Conservation (phyloP, 2,329 filamentous ascomycete species). For the Alternaria hordeiaustralica region DNA sequence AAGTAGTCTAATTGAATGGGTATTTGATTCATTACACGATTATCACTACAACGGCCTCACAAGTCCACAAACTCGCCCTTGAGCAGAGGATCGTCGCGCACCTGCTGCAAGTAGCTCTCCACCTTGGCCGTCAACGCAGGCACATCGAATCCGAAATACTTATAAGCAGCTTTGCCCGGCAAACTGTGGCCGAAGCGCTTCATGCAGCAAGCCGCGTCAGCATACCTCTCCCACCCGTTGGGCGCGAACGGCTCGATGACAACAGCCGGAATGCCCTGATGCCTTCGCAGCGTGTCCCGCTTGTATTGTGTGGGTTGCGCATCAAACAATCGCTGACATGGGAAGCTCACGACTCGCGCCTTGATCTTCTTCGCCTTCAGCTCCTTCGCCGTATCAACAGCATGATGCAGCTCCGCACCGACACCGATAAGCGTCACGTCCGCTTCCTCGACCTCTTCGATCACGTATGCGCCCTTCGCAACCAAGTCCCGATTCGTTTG, state of each 20-base stretch:
- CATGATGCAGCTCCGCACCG: constrained; percentile 59
- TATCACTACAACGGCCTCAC: constrained; percentile 7
- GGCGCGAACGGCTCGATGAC: constrained; percentile 67
- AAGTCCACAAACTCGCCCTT: constrained; percentile 43
- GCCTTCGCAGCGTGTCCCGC: constrained; percentile 54
- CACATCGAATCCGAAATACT: constrained; percentile 58
- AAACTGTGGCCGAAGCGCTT: constrained; percentile 63
- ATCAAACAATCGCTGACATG: constrained; percentile 59
- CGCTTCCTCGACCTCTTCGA: constrained; percentile 49
- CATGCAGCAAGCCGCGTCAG: constrained; percentile 63
- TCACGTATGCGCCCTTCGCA: constrained; percentile 55
- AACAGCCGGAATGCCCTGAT: constrained; percentile 55
- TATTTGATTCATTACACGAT: fast-evolving
- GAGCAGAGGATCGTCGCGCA: constrained; percentile 45
- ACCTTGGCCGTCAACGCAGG: constrained; percentile 52
- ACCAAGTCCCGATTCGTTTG: constrained; percentile 51
- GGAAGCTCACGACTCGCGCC: constrained; percentile 58
- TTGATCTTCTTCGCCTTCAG: constrained; percentile 51
- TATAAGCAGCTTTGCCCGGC: constrained; percentile 62
- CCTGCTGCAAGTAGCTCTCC: constrained; percentile 43
- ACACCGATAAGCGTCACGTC: constrained; percentile 53
- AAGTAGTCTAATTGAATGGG: background rate
- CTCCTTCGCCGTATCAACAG: constrained; percentile 51
- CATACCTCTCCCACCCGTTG: constrained; percentile 67
- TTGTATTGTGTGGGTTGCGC: constrained; percentile 55